Percentiles rank a stretch among this genome's conserved stretches.
These are phyloP conservation scores for Aleurites moluccanus DNA, from an alignment of 441 rosid species.

Conservation along the genomic window DNA sequence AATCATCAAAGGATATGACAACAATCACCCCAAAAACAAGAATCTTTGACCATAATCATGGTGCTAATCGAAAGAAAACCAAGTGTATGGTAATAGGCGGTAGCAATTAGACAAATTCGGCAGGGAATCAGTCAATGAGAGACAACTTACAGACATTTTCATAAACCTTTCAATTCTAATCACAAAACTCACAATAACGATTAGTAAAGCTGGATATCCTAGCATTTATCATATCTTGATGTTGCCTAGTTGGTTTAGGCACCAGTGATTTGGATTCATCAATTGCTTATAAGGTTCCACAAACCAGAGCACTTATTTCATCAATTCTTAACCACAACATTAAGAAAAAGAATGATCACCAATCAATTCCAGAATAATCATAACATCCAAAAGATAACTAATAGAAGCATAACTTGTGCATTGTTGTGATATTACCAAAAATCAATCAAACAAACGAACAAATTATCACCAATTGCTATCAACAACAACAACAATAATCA, in stretches of 20 bases:
- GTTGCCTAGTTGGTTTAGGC: neutral
- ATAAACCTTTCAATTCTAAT: neutral
- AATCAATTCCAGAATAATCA: too few species aligned
- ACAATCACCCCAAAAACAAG: neutral
- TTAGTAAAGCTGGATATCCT: neutral
- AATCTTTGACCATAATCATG: neutral
- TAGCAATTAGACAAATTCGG: neutral
- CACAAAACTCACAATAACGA: neutral
- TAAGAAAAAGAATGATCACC: too few species aligned
- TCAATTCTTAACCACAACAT: neutral
- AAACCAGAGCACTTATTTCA: neutral
- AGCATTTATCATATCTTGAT: neutral
- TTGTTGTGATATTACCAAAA: neutral
- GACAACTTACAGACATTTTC: neutral
- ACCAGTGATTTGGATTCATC: neutral
- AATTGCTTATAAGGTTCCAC: neutral
- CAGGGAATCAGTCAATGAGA: neutral
- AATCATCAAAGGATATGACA: neutral
- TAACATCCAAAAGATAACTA: neutral
- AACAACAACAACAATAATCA: neutral
- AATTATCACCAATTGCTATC: neutral
- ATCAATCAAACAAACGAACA: neutral
- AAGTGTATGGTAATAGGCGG: neutral
- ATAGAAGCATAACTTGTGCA: too few species aligned
- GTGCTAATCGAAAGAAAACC: neutral